Conservation (phyloP, 2,329 filamentous ascomycete species). For the Lecanicillium sp. region DNA sequence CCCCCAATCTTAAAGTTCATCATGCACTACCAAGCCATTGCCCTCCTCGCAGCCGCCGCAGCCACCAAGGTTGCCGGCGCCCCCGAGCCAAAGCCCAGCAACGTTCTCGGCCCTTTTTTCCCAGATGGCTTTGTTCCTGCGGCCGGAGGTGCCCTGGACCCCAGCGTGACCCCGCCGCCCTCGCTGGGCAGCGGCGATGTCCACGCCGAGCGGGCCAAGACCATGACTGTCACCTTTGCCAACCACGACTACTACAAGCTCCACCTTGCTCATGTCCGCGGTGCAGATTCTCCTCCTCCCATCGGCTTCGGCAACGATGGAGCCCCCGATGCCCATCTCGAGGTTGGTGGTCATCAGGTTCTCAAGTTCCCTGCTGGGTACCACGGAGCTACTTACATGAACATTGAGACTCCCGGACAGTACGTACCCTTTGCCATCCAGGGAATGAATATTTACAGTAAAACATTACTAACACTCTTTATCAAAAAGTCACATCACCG, state of each 20-base stretch:
- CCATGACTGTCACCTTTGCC: slow-evolving; percentile 2
- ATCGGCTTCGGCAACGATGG: neutral
- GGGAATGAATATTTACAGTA: neutral
- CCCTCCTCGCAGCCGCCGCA: slow-evolving; percentile 1
- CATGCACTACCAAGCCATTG: slow-evolving; percentile 5
- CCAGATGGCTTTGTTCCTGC: slow-evolving; percentile 1
- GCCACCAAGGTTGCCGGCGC: slow-evolving; percentile 1
- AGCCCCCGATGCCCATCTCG: slow-evolving; percentile 1
- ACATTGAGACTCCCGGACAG: slow-evolving; percentile 1
- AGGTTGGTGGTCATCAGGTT: neutral
- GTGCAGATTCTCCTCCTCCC: neutral
- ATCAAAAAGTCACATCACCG: slow-evolving; percentile 3
- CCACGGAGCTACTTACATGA: slow-evolving; percentile 1
- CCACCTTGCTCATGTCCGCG: neutral
- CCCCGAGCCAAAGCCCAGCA: neutral
- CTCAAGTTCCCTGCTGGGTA: slow-evolving; percentile 2
- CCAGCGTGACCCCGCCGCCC: no score
- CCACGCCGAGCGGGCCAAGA: neutral
- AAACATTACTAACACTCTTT: neutral
- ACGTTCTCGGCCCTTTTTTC: neutral
- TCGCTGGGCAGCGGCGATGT: neutral
- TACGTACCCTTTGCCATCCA: neutral
- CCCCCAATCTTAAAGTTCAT: no score
- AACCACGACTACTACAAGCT: slow-evolving; percentile 5
- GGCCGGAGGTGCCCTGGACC: slow-evolving; percentile 3